Evolutionary conservation across 2,329 filamentous ascomycete species (phyloP), one percentile per base, ranked within the genome.

Genomic region (Incumbomyces delicatus): DNA sequence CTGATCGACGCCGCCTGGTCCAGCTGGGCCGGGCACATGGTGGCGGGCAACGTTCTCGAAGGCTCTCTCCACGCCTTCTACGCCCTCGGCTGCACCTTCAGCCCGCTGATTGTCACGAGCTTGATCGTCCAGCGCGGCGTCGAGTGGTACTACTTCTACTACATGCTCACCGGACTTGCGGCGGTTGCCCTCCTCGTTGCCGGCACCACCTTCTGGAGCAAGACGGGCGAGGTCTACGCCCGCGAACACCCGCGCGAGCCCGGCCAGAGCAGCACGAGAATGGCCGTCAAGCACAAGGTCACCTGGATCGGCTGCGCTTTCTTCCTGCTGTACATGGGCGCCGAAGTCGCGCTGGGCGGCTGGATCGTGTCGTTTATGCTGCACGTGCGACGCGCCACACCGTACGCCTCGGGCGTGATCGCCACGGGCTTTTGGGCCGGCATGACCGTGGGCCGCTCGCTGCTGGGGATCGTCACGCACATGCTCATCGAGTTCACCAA

Each of bases 321-420:
- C 60, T 66, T 89, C 16, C 73, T 89, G 4, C 78, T 79, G 5
- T 94, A 94, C 58, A 81, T 90, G 0, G 87, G 87, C 3, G 74
- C 78, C 6, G 87, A 94, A 50, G 67, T 70, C 12, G 79, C 78
- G 0, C 68, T 88, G 2, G 82, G 83, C 14, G 86, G 86, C 12
- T 90, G 83, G 84, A 79, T 89, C 50, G 80, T 86, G 43, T 55
- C 50, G 8, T 94, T 94, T 61, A 94, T 94, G 85, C 78, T 89
- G n/a, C 71, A 76, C 16, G 80, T 87, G 16, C 77, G 88, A 10
- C 63, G 81, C 32, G 85, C 81, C 2, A 74, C 71, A 17, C 69
- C 78, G 0, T 90, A 92, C 58, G 73, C 80, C 2, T 81, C 83
- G 27, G 87, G 87, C 2, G 78, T 92, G 67, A 80, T 78, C 0